Evolutionary conservation across 1,139 yeast genomes (phyloP), one percentile per base, ranked within the genome.

Genomic region (Debaryomycetaceae sp.): DNA sequence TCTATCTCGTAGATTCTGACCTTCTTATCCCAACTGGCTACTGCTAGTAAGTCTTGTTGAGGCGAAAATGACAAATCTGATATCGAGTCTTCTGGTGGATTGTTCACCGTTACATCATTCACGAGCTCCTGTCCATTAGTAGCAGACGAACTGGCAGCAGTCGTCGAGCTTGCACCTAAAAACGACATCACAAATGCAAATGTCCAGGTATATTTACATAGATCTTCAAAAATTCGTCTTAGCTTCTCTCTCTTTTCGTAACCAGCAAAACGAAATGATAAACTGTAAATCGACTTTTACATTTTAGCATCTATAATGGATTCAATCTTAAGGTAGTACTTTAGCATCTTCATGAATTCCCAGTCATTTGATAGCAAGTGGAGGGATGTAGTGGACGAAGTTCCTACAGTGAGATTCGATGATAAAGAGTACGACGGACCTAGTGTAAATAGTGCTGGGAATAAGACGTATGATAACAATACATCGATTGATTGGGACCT

Each of bases 11-110:
- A 94, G 43, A 94, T 83, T 44, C 98, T 76, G 30, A 88, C 96
- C 58, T 89, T 89, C 54, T 86, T 87, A 64, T 94, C 99, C 98
- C 99, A 94, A 31, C 95, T 84, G 8, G 95, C 78, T 3, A 82
- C 95, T 2, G 95, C 81, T 43, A 84, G 63, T 44, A 81, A 69
- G 52, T 94, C 97, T 18, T 86, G 94, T 48, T 77, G 87, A n/a
- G 98, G 88, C n/a, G 96, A 87, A 63, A 92, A 94, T 15, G 89
- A 72, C 42, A 94, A 61, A 51, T 87, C 95, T n/a, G 91, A 77
- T 26, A 94, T 76, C 3, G 96, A 83, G 58, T 94, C 98, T 47
- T 87, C 95, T 9, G 98, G 98, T 2, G 95, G 88, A 53, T 86
- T 85, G 48, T 80, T 78, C 38, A 91, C 71, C n/a, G 79, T 73